Evolutionary conservation across 108 stramenopile species (phyloP).

Genomic region (Skeletonema marinoi): DNA sequence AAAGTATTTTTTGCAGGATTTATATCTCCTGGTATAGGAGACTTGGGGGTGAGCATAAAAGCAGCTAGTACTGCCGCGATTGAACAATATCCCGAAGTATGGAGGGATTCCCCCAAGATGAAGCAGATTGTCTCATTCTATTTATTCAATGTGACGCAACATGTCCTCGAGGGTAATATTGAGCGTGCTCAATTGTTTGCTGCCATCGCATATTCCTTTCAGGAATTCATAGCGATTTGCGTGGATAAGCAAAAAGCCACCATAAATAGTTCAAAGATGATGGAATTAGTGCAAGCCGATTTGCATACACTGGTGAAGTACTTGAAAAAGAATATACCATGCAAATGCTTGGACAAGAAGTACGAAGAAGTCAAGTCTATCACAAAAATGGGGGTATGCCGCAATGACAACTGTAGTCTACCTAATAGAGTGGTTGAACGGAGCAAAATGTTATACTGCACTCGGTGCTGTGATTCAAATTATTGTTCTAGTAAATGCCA

Average conservation of each 20-base stretch:
- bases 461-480: background rate
- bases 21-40: no score
- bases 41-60: background rate
- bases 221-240: no score
- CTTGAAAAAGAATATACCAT: background rate
- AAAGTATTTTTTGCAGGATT: background rate
- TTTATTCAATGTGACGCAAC: background rate
- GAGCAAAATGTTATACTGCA: background rate
- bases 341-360: background rate
- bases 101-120: background rate
- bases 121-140: background rate
- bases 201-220: background rate
- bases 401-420: no score
- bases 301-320: background rate
- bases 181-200: background rate
- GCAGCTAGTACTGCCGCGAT: background rate
- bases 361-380: background rate
- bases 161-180: background rate
- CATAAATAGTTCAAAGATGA: no score
- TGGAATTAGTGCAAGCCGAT: background rate
- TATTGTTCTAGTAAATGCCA: background rate
- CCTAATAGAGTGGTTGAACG: no score
- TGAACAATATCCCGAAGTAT: background rate
- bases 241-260: no score
- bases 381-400: background rate